These are phyloP conservation scores for Zalaria sp. DNA, from an alignment of 2,329 filamentous ascomycete genomes.

Conservation along the genomic window DNA sequence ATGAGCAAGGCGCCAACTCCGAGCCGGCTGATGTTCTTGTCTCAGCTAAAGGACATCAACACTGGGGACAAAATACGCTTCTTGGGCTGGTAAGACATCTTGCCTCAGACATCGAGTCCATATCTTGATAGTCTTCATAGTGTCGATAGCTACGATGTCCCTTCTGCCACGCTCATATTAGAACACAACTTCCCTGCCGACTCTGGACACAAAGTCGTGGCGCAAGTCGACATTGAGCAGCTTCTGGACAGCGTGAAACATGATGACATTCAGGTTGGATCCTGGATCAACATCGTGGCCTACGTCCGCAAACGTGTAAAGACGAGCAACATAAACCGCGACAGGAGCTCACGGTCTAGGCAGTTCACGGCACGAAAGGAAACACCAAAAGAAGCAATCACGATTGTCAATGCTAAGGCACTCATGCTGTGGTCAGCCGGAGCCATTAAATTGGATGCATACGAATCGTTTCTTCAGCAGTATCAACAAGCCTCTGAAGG, in stretches of 20 bases:
- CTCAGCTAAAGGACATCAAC: conserved; percentile 31
- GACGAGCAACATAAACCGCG: no score
- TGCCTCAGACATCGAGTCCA: neutral
- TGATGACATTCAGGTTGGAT: conserved; percentile 54
- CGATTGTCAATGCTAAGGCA: conserved; percentile 48
- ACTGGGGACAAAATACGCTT: conserved; percentile 76
- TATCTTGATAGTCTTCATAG: conserved; percentile 22
- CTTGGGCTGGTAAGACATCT: conserved; percentile 62
- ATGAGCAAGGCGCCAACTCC: conserved; percentile 36
- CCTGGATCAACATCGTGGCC: conserved; percentile 82
- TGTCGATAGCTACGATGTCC: conserved; percentile 43
- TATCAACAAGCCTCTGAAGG: neutral
- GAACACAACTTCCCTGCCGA: conserved; percentile 46
- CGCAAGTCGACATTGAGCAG: conserved; percentile 56
- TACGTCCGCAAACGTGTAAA: conserved; percentile 29
- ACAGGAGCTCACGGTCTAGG: neutral
- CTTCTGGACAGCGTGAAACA: conserved; percentile 51
- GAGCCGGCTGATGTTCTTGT: conserved; percentile 33
- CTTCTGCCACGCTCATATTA: conserved; percentile 49
- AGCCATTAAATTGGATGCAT: conserved; percentile 54
- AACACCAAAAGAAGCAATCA: no score
- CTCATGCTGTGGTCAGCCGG: conserved; percentile 66
- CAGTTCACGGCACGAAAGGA: neutral
- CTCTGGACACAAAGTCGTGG: conserved; percentile 17
- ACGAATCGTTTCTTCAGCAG: conserved; percentile 46